Base-by-base conservation (phyloP, 1,284 basidiomycete species). In the Ganoderma sinense region DNA sequence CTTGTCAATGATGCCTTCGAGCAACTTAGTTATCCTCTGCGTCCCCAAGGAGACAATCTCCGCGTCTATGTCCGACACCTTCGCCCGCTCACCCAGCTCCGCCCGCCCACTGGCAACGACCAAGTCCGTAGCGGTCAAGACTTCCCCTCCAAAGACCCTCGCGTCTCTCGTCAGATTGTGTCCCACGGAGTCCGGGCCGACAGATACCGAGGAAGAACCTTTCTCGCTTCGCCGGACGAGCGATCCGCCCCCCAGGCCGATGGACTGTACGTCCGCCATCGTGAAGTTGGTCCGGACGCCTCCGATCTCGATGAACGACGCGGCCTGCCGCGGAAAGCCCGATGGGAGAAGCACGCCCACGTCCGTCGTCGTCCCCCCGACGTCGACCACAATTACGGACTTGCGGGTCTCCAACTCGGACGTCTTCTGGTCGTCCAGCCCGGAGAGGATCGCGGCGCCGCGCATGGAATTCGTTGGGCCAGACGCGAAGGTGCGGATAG, bases 381-480 rank as follows among this genome's bases (percentile, higher is more conserved):
- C 84, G 75, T 90, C 89, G 45, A 87, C 81, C 0, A 90, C 89
- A 62, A 90, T 80, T 58, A 82, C 82, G 7, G 84, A 82, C 80
- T 86, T 82, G 48, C 80, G 79, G 39, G 73, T 67, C 45, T 69
- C 68, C 8, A 11, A 4, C 36, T 39, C 36, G 36, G 36, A 62
- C 29, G 70, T 66, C 26, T 76, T 78, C 63, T 79, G 77, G 69
- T 79, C 79, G 76, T 83, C 80, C 13, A 86, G 74, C 0, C 84
- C 82, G 0, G 87, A 84, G 14, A 89, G 80, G 75, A 85, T 88
- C 7, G 84, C 85, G 2, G 88, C 89, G 0, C 89, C 89, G 61
- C 88, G 80, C 87, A 90, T 90, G 0, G 87, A 88, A 76, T 90
- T 90, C 26, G 88, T 90, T 0, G 88, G 85, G 6, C 88, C 88